Base-by-base conservation (phyloP, 1,139 yeast genomes). In the Magnusiomyces ingens region DNA sequence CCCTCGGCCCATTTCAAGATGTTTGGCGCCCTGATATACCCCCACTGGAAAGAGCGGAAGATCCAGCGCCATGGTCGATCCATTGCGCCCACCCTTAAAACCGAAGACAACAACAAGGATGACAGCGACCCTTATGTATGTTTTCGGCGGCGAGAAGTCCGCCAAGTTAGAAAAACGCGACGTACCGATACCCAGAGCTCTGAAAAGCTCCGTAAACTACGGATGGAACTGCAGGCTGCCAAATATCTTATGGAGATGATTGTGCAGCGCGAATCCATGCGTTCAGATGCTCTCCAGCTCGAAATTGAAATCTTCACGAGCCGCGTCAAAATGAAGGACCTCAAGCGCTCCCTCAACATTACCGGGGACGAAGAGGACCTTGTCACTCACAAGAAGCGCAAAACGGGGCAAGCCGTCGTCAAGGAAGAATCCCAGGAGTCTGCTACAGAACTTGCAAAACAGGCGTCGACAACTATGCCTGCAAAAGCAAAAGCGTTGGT, bases 91-190 rank as follows among this genome's bases (percentile, higher is more conserved):
- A 70, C 76, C 10, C 74, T 94, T 49, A 86, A 84, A 67, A 90
- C 87, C 66, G 98, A 91, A 70, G 94, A 88, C 62, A 81, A 80
- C 54, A 96, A 90, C 60, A 87, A 87, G 63, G 97, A 91, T 64
- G 99, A 93, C 64, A 81, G 80, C 57, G 98, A 93, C 69, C 98
- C 99, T 1, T 93, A 94, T 69, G 85, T 90, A 47, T 89, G 97
- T 72, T 93, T 94, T 74, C 81, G 99, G 65, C 82, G 97, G 63
- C 85, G 99, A 69, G 99, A 91, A 65, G 85, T 90, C 61, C 82
- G 99, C 60, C 97, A 88, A 67, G 95, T 95, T 43, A 84, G 99
- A 68, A 93, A 93, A 68, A 94, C 99, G 0, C 81, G 99, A 68
- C 80, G 98, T 60, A 89, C 97, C 0, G 99, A 94, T 71, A 81